Percentiles rank a stretch among this genome's conserved stretches.
These are phyloP conservation scores for Hypseocharis bilobata DNA, from an alignment of 441 rosid species.

Conservation along the genomic window DNA sequence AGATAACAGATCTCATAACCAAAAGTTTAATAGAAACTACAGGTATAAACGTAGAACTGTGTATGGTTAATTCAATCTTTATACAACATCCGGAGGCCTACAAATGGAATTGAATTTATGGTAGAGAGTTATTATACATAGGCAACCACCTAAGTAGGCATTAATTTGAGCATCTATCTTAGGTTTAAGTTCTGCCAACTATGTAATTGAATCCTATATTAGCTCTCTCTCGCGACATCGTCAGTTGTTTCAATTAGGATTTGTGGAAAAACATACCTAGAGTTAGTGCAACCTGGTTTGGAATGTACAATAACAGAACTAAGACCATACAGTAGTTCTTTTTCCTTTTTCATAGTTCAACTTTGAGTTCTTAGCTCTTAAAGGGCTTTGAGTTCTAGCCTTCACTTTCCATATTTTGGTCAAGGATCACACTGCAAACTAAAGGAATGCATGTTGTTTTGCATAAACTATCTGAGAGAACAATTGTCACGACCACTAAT, in stretches of 20 bases:
- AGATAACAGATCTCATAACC: no score
- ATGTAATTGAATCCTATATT: not conserved
- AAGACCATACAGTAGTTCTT: not conserved
- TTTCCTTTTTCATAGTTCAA: not conserved
- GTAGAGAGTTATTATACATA: not conserved
- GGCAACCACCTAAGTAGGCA: not conserved
- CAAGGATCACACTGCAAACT: not conserved
- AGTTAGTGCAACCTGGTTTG: not conserved
- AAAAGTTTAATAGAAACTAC: not conserved
- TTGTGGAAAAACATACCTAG: not conserved
- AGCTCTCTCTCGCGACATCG: constrained; percentile 5
- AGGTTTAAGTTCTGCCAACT: not conserved
- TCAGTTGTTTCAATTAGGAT: not conserved
- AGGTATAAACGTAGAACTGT: not conserved
- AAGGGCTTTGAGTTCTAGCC: not conserved
- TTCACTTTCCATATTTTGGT: not conserved
- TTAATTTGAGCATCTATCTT: not conserved
- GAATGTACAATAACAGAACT: not conserved
- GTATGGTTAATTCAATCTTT: not conserved
- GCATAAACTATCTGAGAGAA: not conserved
- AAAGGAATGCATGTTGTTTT: not conserved
- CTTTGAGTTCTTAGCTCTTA: not conserved
- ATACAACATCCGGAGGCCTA: not conserved
- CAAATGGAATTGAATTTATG: not conserved
- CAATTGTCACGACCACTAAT: not conserved